Evolutionary conservation across 1,284 basidiomycete species (phyloP).

Genomic region (Rhodotorula sp.): DNA sequence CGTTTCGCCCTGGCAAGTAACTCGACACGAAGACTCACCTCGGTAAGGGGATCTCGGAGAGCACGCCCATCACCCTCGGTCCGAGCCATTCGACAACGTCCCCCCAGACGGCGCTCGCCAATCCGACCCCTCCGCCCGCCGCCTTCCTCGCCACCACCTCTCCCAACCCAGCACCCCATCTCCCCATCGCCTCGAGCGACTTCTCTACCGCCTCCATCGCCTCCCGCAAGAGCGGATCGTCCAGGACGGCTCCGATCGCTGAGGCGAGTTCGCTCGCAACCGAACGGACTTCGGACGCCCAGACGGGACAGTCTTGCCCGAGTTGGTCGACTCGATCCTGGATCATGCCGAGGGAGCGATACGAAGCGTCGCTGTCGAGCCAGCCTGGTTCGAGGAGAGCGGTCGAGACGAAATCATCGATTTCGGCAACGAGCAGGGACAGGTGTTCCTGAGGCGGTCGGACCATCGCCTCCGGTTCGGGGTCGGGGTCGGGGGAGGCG

Average conservation of each 20-base stretch:
- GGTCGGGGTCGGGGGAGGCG: background rate
- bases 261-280: background rate
- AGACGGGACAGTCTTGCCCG: background rate
- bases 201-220: background rate
- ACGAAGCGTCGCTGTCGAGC: background rate
- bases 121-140: constrained; percentile 3
- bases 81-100: constrained; percentile 52
- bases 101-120: constrained; percentile 14
- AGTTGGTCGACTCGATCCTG: background rate
- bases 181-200: background rate
- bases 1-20: background rate
- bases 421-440: background rate
- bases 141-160: constrained; percentile 3
- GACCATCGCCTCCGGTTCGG: background rate
- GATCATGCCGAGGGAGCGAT: background rate
- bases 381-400: constrained; percentile 9
- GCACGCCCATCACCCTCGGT: constrained; percentile 51
- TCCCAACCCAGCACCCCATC: constrained; percentile 1
- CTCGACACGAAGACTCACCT: constrained; percentile 1
- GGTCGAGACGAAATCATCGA: constrained; percentile 1
- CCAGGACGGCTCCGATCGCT: background rate
- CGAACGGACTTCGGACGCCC: background rate
- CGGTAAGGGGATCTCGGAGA: constrained; percentile 53
- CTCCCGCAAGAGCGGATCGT: constrained; percentile 12
- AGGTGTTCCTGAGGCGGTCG: background rate